These are phyloP conservation scores for Aureobasidium sp. DNA, from an alignment of 2,329 filamentous ascomycete species.

Conservation along the genomic window DNA sequence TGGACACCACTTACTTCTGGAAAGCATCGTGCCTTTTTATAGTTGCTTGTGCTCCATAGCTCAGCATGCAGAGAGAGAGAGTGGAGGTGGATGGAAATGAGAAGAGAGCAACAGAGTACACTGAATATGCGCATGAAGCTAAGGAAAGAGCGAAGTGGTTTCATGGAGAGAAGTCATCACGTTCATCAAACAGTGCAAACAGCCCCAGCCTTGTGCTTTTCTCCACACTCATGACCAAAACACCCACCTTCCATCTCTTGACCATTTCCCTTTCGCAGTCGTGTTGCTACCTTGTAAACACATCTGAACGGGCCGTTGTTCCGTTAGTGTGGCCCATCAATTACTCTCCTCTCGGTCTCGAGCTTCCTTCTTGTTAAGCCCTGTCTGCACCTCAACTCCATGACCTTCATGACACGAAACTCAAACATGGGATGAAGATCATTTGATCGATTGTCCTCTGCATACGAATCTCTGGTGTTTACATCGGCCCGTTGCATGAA, in stretches of 20 bases:
- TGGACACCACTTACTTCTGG: not conserved
- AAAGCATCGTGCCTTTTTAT: not conserved
- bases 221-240: not conserved
- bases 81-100: too few species aligned
- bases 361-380: not conserved
- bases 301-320: not conserved
- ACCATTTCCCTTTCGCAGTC: not conserved
- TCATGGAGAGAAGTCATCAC: not conserved
- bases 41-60: not conserved
- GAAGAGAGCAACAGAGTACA: too few species aligned
- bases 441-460: not conserved
- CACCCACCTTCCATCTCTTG: too few species aligned
- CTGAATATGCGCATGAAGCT: too few species aligned
- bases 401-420: not conserved
- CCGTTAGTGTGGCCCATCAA: not conserved
- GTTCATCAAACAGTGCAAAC: slow-evolving; percentile 1
- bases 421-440: not conserved
- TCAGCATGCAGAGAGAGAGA: not conserved
- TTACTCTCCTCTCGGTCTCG: not conserved
- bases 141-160: too few species aligned
- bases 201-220: not conserved
- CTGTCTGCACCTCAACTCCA: not conserved
- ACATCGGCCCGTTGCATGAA: slow-evolving; percentile 1
- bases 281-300: not conserved
- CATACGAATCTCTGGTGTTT: not conserved